Evolutionary conservation across 2,329 filamentous ascomycete species (phyloP), one percentile per base, ranked within the genome.

Genomic region (Parastagonospora nodorum): DNA sequence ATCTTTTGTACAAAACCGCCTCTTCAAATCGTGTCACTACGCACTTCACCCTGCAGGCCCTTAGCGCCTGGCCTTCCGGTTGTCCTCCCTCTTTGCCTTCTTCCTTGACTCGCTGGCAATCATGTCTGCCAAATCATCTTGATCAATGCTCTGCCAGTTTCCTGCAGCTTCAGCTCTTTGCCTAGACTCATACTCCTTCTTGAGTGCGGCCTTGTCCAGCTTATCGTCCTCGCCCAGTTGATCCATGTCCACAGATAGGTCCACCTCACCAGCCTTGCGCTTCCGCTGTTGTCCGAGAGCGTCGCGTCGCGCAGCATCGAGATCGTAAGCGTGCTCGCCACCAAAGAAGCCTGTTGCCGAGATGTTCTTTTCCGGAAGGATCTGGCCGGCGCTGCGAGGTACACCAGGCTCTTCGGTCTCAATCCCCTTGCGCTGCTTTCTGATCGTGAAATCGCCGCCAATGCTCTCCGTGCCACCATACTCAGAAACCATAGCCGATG

Each of bases 121-220:
- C 90, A 99, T 95, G 67, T 96, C 90, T 65, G 88, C 93, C 49
- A 99, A 76, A 69, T 97, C 93, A 63, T 97, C 93, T 71, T 96
- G 90, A 74, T 88, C 88, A 50, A 85, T 84, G 84, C 88, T 91
- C 14, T 86, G 85, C 69, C 89, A 88, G 58, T 87, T 82, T 8
- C 73, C 73, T 45, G 74, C 67, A 75, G 84, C 70, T 79, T 88
- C 80, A 78, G 82, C 82, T 66, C 84, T 81, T 65, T 83, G 82
- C 71, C 85, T 79, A 30, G 80, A 85, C 51, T 97, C 92, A 67
- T 95, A 99, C 68, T 88, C 83, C 66, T 83, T 86, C 72, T 83
- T 84, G 65, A 99, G 74, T 63, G 92, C 89, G 24, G 96, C 92
- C 73, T 93, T 96, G 75, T 84, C 88, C 66, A 97, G 82, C 38